Evolutionary conservation across 352 stramenopile genomes (phyloP), one percentile per base, ranked within the genome.

Genomic region (Globisporangium cederbergense): DNA sequence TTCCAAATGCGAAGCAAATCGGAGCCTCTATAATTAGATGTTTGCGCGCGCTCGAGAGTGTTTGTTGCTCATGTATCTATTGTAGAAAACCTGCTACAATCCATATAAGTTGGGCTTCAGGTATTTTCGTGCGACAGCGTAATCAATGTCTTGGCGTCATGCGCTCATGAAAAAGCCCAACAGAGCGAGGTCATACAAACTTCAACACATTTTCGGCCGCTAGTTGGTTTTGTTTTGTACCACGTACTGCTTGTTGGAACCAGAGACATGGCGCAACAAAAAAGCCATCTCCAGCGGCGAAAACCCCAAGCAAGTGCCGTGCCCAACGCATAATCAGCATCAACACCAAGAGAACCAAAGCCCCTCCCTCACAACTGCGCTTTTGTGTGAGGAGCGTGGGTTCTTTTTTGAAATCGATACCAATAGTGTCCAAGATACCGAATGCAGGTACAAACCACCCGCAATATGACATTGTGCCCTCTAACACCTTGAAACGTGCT

Each of bases 261-360:
- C 55, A 61, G 55, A 62, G 56, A 62, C 40, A 62, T 40, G 40
- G 54, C 34, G 52, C 13, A 32, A 58, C 8, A 45, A 22, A 45
- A 25, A 13, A 51, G 18, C 10, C 50, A 40, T 7, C 25, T 28
- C 25, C 25, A 28, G 25, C 50, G 8, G 50, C 46, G 46, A 52
- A 52, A 30, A 10, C 2, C 46, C 22, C 25, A 28, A 28, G 25
- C 25, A 30, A 52, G 20, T 14, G 47, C 22, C 4, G 18, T 28
- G 25, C 25, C 25, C 25, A 28, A 28, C 5, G 49, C 51, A 58
- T 43, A 58, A 58, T 58, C 51, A 58, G 4, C 51, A 57, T 38
- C 9, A 7, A 38, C 34, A 40, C 8, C 10, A 40, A 9, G 8
- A 8, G 11, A 40, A 40, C 1, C 9, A 42, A 14, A 42, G 36